These are phyloP conservation scores for Croton laevigatus DNA, from an alignment of 441 rosid species.

Conservation along the genomic window DNA sequence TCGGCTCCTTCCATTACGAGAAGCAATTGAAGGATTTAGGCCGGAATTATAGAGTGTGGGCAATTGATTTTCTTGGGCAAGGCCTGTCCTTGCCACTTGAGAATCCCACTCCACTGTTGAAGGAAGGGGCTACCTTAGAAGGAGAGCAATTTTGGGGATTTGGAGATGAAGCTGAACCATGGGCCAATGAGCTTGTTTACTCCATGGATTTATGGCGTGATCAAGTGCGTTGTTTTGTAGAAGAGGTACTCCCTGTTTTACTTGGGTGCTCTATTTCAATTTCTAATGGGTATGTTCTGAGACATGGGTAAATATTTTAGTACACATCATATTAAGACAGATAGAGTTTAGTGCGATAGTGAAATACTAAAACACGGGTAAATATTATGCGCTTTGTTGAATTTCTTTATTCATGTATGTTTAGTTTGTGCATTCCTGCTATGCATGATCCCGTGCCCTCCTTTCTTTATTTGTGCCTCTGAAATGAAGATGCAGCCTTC, in stretches of 20 bases:
- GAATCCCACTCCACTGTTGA: conserved; percentile 54
- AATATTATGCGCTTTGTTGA: background rate
- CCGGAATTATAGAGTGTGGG: conserved; percentile 84
- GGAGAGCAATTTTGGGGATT: conserved; percentile 70
- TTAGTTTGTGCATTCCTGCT: background rate
- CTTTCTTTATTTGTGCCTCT: background rate
- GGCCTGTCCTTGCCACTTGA: conserved; percentile 77
- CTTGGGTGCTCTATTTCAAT: background rate
- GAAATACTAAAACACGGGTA: background rate
- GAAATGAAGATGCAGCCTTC: background rate
- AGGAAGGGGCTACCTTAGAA: conserved; percentile 30
- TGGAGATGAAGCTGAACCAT: conserved; percentile 72
- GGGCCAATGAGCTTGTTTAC: conserved; percentile 78
- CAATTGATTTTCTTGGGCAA: conserved; percentile 93
- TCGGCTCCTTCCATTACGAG: conserved; percentile 90
- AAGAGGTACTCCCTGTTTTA: conserved; percentile 46
- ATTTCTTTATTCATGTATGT: background rate
- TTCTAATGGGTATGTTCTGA: background rate
- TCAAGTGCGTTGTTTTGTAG: conserved; percentile 69
- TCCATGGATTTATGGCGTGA: conserved; percentile 86
- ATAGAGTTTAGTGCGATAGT: background rate
- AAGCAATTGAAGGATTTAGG: conserved; percentile 88
- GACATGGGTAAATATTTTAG: background rate
- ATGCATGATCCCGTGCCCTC: background rate
- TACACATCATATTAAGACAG: no score